Evolutionary conservation across 1,284 basidiomycete genomes (phyloP), one percentile per base, ranked within the genome.

Genomic region (Porodaedalea pini): DNA sequence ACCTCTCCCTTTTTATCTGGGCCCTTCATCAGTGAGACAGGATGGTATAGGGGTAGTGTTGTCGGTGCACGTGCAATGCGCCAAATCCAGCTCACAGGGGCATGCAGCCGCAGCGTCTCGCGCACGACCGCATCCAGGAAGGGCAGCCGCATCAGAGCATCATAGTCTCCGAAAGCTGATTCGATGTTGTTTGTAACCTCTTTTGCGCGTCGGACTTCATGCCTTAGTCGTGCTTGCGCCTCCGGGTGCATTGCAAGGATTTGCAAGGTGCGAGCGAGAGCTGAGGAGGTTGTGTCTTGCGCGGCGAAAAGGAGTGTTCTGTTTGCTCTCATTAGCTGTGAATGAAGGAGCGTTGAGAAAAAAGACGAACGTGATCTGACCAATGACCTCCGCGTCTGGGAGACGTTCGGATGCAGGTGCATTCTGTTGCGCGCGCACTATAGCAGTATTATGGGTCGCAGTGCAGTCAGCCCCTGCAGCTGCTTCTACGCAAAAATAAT

Each of bases 261-360:
- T 34, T 73, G 66, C 2, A 78, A 57, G 31, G 68, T 70, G 6
- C 76, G 70, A 2, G 74, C 65, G 6, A 79, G 57, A 0, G 74
- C 75, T 5, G 66, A 67, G 7, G 77, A 74, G 0, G 77, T 79
- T 1, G 67, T 67, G 40, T 71, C 70, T 61, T 67, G 66, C 15
- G 67, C 70, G 17, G 68, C 66, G 51, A 70, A 70, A 8, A 68
- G 62, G 13, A 72, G 61, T 1, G 67, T 64, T 13, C 70, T 71
- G 23, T 6, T 15, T 5, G 19, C 29, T n/a, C n/a, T n/a, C n/a
- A n/a, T n/a, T n/a, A n/a, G n/a, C n/a, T n/a, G n/a, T n/a, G n/a
- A 3, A 5, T 10, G 31, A 17, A n/a, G n/a, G n/a, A n/a, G n/a
- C n/a, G 41, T 5, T 17, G 23, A 44, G n/a, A 44, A 23, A 44